Conservation (phyloP, 2,329 filamentous ascomycete genomes). For the Exserohilum rostratum region DNA sequence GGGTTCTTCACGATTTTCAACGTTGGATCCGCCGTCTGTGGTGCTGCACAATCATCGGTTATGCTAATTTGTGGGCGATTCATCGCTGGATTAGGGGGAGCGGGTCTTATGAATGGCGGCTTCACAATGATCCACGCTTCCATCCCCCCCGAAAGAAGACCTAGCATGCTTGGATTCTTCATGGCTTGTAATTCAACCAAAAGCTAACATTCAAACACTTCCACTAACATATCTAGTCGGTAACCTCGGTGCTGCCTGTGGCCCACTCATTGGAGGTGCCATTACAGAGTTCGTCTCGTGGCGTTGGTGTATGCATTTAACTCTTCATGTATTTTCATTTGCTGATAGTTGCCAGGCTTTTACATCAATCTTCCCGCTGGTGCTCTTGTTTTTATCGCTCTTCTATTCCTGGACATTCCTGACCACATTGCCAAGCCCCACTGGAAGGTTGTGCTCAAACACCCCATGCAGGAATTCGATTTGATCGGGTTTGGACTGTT, state of each 20-base stretch:
- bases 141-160: conserved; percentile 50
- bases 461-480: conserved; percentile 57
- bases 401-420: conserved; percentile 53
- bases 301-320: conserved; percentile 51
- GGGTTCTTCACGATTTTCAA: conserved; percentile 15
- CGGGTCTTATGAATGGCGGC: conserved; percentile 46
- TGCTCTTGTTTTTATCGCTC: conserved; percentile 47
- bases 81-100: conserved; percentile 20
- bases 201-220: neutral
- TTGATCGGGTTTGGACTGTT: conserved; percentile 57
- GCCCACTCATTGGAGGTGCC: conserved; percentile 57
- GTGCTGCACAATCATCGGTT: conserved; percentile 17
- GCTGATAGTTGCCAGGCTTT: conserved; percentile 21
- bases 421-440: conserved; percentile 56
- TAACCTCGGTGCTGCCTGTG: conserved; percentile 45
- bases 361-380: conserved; percentile 49
- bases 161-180: conserved; percentile 52
- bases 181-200: neutral
- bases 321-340: neutral
- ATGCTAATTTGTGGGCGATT: conserved; percentile 21
- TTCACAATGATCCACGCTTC: conserved; percentile 27
- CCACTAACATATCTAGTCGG: neutral
- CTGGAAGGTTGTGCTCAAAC: conserved; percentile 47
- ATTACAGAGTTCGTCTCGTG: conserved; percentile 53
- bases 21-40: conserved; percentile 21